Base-by-base conservation (phyloP, 768 basidiomycete genomes). In the Boletellus ananiceps region DNA sequence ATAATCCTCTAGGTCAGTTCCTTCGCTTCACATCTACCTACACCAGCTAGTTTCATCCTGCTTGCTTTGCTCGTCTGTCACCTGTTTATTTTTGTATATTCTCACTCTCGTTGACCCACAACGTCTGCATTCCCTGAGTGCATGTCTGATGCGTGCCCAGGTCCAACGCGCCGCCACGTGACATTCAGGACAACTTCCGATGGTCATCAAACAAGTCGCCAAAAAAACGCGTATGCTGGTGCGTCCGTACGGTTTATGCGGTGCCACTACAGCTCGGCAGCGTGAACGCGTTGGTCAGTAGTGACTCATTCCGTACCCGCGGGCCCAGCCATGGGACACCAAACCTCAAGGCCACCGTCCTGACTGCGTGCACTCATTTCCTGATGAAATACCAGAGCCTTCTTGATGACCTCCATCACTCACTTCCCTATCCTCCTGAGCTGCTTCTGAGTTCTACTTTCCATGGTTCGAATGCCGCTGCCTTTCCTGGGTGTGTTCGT, bases 71-170 rank as follows among this genome's bases (percentile, higher is more conserved):
- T 49, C 27, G 47, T 46, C 53, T 56, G 47, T 44, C 50, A 44
- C 45, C 52, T 52, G 37, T 55, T 47, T 51, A 47, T 40, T 49
- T 54, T 40, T 50, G 55, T 56, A 50, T 57, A 56, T 56, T 44
- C 16, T 44, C 52, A 42, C 45, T 40, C 44, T 44, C 16, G 34
- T 50, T 51, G 46, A 57, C 50, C 27, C 41, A 55, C 44, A 38
- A 46, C 25, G 43, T 40, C 37, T 29, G 49, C 45, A 19, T 49
- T 55, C 50, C 41, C 44, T 50, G 55, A 50, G 34, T 47, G 48
- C 55, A 49, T 50, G 63, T 57, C 42, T 55, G 47, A 59, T 33
- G 63, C 63, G 44, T 59, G 63, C 38, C 44, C 27, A 42, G 51
- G 39, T 40, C 40, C 43, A 27, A 31, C 40, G 52, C 50, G 47